Conservation (phyloP, 2,329 filamentous ascomycete species). For the Calonectria leucothoes region DNA sequence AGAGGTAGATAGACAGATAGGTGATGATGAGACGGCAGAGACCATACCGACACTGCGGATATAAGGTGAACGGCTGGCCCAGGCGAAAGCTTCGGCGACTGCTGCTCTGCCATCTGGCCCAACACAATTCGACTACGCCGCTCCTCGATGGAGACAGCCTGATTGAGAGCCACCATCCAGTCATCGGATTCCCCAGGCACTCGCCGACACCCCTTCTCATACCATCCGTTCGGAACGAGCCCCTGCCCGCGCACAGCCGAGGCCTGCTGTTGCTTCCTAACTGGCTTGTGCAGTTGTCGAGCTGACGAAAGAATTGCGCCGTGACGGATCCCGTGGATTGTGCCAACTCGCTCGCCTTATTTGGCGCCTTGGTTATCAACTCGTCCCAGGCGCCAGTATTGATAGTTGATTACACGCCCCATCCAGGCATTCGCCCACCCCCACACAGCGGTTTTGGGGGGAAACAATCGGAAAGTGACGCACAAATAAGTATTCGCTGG, state of each 20-base stretch:
- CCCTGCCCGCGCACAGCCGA: conserved; percentile 8
- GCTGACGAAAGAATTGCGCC: conserved; percentile 1
- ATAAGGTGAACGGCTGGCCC: conserved; percentile 3
- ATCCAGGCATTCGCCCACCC: conserved; percentile 21
- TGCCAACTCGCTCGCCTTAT: background rate
- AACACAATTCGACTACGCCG: conserved; percentile 31
- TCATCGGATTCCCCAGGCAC: background rate
- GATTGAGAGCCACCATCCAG: conserved; percentile 1
- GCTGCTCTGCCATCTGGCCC: conserved; percentile 38
- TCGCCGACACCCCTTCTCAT: conserved; percentile 9
- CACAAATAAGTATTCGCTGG: conserved; percentile 34
- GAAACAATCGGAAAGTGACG: conserved; percentile 16
- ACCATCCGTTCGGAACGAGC: background rate
- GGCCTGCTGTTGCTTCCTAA: conserved; percentile 1
- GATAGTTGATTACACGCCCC: conserved; percentile 21
- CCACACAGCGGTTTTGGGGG: conserved; percentile 3
- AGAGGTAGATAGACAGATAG: background rate
- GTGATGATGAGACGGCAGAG: background rate
- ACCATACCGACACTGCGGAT: background rate
- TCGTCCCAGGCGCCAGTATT: background rate
- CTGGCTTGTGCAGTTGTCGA: background rate
- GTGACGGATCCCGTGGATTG: conserved; percentile 6
- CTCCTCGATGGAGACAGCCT: conserved; percentile 12
- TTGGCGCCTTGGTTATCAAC: conserved; percentile 16
- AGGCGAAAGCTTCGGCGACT: conserved; percentile 18